Evolutionary conservation across 163 green algal species (phyloP).

Genomic region (Chlamydomonas reinhardtii): DNA sequence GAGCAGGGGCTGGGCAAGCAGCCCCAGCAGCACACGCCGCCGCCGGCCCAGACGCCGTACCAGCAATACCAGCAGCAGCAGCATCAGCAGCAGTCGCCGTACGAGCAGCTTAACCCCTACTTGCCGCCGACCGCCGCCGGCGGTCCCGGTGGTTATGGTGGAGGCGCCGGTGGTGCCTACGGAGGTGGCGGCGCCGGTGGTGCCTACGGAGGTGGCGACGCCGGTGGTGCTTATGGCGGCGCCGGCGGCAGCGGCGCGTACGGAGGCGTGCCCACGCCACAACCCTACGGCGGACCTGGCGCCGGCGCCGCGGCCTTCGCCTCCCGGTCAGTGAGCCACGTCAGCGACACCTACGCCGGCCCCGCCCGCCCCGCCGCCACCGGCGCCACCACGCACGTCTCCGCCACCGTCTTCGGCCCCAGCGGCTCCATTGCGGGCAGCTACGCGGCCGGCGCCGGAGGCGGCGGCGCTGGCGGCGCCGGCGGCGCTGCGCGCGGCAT

Average conservation of each 20-base stretch:
- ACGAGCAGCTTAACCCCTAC: background rate
- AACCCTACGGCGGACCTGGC: background rate
- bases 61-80: background rate
- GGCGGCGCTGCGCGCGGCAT: no score
- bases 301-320: background rate
- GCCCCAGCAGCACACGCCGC: background rate
- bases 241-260: no score
- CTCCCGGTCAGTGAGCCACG: background rate
- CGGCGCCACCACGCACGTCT: slow-evolving; percentile 25
- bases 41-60: background rate
- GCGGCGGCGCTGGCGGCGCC: background rate
- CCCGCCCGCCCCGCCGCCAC: background rate
- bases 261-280: background rate
- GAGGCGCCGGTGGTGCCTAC: background rate
- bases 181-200: background rate
- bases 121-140: background rate
- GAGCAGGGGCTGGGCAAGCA: no score
- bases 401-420: background rate
- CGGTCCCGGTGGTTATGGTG: no score
- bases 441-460: background rate
- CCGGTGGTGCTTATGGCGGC: background rate
- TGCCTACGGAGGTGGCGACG: background rate
- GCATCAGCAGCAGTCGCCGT: background rate
- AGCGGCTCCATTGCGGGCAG: slow-evolving; percentile 1
- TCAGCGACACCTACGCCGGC: slow-evolving; percentile 3